Evolutionary conservation across 371 early-diverging fungal genomes (phyloP).

Genomic region (Capniomyces stellatus): DNA sequence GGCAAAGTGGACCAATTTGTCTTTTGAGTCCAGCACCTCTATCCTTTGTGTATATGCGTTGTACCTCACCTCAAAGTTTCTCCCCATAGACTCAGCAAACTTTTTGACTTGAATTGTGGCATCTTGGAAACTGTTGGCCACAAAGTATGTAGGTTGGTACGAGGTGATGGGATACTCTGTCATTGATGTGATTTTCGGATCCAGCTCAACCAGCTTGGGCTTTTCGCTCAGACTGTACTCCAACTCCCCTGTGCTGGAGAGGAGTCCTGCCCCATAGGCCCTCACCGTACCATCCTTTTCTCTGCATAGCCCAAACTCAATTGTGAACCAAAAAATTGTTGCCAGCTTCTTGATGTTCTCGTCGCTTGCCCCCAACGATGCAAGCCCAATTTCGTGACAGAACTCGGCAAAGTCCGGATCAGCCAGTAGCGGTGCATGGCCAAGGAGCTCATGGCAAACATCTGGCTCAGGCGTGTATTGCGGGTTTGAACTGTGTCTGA

Average conservation of each 20-base stretch:
- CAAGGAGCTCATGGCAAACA: conserved; percentile 54
- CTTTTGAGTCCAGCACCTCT: conserved; percentile 72
- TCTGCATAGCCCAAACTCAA: conserved; percentile 85
- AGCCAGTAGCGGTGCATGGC: conserved; percentile 77
- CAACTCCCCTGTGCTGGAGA: conserved; percentile 92
- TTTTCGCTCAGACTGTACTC: conserved; percentile 69
- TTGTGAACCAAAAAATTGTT: conserved; percentile 87
- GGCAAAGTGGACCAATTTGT: conserved; percentile 60
- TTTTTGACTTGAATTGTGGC: conserved; percentile 82
- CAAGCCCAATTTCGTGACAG: conserved; percentile 88
- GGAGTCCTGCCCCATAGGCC: conserved; percentile 87
- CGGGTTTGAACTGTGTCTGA: conserved; percentile 80
- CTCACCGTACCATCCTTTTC: conserved; percentile 42
- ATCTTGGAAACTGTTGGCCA: conserved; percentile 84
- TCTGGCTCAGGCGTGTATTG: conserved; percentile 90
- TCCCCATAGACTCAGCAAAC: conserved; percentile 52
- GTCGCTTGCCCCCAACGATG: conserved; percentile 83
- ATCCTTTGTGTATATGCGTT: conserved; percentile 79
- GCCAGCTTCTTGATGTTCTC: conserved; percentile 78
- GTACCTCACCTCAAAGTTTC: conserved; percentile 82
- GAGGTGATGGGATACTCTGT: conserved; percentile 83
- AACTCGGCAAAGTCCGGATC: conserved; percentile 94
- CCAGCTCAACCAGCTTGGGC: conserved; percentile 65
- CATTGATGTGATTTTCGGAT: conserved; percentile 58
- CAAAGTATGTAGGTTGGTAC: conserved; percentile 91